Base-by-base conservation (phyloP, 129 eudicot species). In the Flaveria trinervia region DNA sequence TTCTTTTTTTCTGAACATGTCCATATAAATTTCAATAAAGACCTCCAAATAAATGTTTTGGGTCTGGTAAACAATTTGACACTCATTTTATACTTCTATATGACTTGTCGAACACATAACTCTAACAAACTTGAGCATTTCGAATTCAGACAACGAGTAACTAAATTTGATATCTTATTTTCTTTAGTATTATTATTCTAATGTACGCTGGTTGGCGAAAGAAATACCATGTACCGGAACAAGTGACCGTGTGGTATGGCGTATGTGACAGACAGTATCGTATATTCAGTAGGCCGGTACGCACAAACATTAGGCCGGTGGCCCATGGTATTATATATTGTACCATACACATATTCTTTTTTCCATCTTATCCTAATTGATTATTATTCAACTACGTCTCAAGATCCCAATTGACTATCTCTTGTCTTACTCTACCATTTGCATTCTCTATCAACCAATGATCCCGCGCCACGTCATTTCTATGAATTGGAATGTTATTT, bases 251-350 rank as follows among this genome's bases (percentile, higher is more conserved):
- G 69, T 41, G 71, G 76, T 69, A 77, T 41, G 71, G 71, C 66
- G 76, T 69, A 77, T 41, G 71, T 61, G 71, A 33, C 33, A 64
- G 18, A 12, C 17, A 49, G 25, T 33, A 51, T 20, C 17, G 26
- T 33, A 51, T 20, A 33, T 14, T n/a, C 39, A 20, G n/a, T 18
- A 36, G 5, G 12, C 20, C 7, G 41, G n/a, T 18, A 52, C 59
- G 28, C 25, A 25, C 43, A 55, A 67, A 77, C 81, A 55, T 65
- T 50, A 68, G 81, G 75, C 69, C 39, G 39, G 70, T 68, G 75
- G 81, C 75, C 46, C 81, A 77, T 77, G 50, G 75, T 77, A 77
- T 77, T 77, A 66, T 28, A 28, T 28, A 28, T 43, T 23, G 81
- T 77, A 77, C 70, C 59, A 39, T 52, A 44, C 13, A 68, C 68